A percentile compares a stretch with the other conserved stretches of the same genome.
These are phyloP conservation scores for Colletotrichum scovillei DNA, from an alignment of 2,329 filamentous ascomycete genomes.

Conservation along the genomic window DNA sequence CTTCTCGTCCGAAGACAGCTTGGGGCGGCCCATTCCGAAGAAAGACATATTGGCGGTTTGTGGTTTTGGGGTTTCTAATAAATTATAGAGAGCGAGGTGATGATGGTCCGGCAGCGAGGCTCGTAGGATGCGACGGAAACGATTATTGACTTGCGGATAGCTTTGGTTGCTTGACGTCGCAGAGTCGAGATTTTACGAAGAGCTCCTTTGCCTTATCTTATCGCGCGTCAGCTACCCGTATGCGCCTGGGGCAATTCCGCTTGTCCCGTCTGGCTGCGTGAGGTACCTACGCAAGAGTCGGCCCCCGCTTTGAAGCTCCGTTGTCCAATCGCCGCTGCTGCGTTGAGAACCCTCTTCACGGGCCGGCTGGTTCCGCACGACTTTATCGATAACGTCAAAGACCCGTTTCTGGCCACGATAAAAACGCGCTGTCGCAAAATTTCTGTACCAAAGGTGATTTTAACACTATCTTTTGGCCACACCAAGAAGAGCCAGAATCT, in stretches of 20 bases:
- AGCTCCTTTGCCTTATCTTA: constrained; percentile 34
- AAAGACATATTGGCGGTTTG: constrained; percentile 53
- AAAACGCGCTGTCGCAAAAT: constrained; percentile 18
- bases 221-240: neutral
- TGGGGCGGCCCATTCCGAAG: constrained; percentile 69
- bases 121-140: constrained; percentile 1
- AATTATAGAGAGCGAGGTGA: neutral
- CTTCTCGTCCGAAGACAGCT: constrained; percentile 96
- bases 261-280: too few relatives aligned
- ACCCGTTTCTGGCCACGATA: neutral
- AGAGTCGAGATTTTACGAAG: constrained; percentile 35
- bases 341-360: neutral
- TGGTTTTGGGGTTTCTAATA: neutral
- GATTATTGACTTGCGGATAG: constrained; percentile 13
- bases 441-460: neutral
- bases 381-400: constrained; percentile 32
- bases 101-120: neutral
- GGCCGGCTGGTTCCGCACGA: constrained; percentile 16
- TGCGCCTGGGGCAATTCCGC: neutral
- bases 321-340: constrained; percentile 4
- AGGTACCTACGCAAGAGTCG: neutral
- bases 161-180: constrained; percentile 31
- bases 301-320: neutral
- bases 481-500: constrained; percentile 31
- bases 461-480: neutral